A percentile compares a stretch with the other conserved stretches of the same genome.
phyloP scores from a whole-genome alignment of 176 grass and related monocot genomes.

The Oryza officinalis region DNA sequence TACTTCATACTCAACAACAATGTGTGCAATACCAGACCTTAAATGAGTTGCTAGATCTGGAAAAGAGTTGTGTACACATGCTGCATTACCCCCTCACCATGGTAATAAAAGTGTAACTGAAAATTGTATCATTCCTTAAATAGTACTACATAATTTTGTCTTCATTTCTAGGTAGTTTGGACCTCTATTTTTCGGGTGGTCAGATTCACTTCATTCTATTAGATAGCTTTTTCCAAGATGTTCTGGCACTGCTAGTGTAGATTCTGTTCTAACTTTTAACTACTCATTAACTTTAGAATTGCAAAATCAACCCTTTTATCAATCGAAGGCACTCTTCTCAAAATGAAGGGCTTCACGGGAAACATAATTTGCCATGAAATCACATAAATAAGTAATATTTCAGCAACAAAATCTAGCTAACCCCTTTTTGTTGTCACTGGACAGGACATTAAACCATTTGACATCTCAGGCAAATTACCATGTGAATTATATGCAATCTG shows the following conservation, averaged over 20 bases:
- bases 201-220: background rate
- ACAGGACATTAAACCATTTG: slow-evolving; percentile 29
- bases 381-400: slow-evolving; percentile 19
- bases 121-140: background rate
- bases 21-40: background rate
- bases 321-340: slow-evolving; percentile 15
- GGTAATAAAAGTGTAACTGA: background rate
- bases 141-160: background rate
- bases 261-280: background rate
- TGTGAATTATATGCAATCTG: slow-evolving; percentile 1
- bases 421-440: background rate
- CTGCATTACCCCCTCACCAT: background rate
- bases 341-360: slow-evolving; percentile 7
- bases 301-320: background rate
- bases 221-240: slow-evolving; percentile 24
- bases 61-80: background rate
- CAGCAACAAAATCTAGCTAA: slow-evolving; percentile 23
- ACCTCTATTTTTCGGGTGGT: background rate
- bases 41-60: slow-evolving; percentile 1
- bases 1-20: background rate
- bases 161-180: background rate
- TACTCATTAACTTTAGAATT: background rate
- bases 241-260: background rate
- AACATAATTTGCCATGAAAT: slow-evolving; percentile 19
- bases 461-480: slow-evolving; percentile 8